Conservation (phyloP, 2,329 filamentous ascomycete species). For the Cytospora piceae region DNA sequence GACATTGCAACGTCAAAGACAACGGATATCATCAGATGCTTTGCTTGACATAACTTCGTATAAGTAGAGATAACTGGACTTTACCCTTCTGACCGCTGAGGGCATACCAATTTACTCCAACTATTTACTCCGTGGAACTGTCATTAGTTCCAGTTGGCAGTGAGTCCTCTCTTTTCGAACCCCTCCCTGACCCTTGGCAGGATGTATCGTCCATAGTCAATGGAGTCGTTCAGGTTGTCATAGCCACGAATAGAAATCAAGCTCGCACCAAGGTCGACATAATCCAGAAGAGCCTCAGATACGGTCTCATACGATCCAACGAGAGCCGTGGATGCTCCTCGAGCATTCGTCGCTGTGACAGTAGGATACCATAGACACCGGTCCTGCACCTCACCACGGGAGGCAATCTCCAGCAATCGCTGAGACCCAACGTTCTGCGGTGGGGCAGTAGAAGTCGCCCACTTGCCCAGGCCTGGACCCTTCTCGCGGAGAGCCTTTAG, state of each 20-base stretch:
- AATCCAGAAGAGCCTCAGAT: slow-evolving; percentile 58
- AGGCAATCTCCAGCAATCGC: slow-evolving; percentile 60
- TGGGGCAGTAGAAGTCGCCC: slow-evolving; percentile 38
- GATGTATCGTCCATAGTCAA: slow-evolving; percentile 62
- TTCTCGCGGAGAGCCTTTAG: slow-evolving; percentile 46
- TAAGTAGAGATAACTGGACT: not conserved
- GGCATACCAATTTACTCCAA: not conserved
- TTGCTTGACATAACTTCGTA: not conserved
- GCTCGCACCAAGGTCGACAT: slow-evolving; percentile 59
- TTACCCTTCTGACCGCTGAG: not conserved
- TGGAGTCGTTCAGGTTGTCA: slow-evolving; percentile 62
- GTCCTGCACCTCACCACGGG: slow-evolving; percentile 60
- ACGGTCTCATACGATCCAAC: slow-evolving; percentile 59
- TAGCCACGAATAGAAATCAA: slow-evolving; percentile 65
- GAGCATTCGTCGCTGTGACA: slow-evolving; percentile 62
- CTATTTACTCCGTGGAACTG: not conserved
- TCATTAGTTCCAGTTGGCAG: not conserved
- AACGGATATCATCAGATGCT: too few relatives aligned
- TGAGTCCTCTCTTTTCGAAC: slow-evolving; percentile 28
- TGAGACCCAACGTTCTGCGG: slow-evolving; percentile 65
- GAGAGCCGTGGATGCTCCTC: slow-evolving; percentile 62
- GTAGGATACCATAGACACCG: slow-evolving; percentile 67
- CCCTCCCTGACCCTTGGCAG: slow-evolving; percentile 53
- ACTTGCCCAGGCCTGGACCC: slow-evolving; percentile 36
- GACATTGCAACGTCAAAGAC: not conserved